Base-by-base conservation (phyloP, 306 rosid genomes). In the Elaeagnus macrophylla region DNA sequence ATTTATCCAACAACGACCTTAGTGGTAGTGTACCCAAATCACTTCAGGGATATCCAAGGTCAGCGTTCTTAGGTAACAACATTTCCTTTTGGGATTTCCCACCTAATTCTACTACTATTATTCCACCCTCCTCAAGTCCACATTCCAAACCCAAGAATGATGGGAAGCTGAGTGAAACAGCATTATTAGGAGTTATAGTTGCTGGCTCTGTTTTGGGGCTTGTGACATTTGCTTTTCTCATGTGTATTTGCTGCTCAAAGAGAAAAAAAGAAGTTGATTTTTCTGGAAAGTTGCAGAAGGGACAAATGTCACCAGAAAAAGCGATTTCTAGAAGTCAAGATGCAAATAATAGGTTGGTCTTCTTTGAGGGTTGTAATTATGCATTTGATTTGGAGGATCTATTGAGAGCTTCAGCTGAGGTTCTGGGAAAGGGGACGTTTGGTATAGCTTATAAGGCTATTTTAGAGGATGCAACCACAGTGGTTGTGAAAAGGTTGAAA, bases 331-430 rank as follows among this genome's bases (percentile, higher is more conserved):
- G 93, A 74, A 69, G 71, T 70, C 83, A 74, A 56, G 95, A 85
- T 64, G 95, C 86, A 6, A 78, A 75, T 43, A 89, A 85, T 47
- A 80, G 78, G 53, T 63, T 89, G 61, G 75, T 73, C 42, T 89
- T 89, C 84, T 89, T 89, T 61, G 97, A 82, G 73, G 93, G 83
- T 13, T 89, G 84, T 51, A 72, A 64, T 47, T 83, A 83, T 58
- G 84, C 93, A 10, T 85, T 85, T 77, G 97, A 89, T 68, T 75
- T 89, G 85, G 97, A 89, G 77, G 97, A 89, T 77, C 73, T 89
- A 52, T 57, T 89, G 66, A 80, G 93, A 72, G 97, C 97, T 59
- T 89, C 97, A 39, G 97, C 95, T 48, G 97, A 89, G 79, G 89
- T 89, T 10, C 66, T 89, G 17, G 97, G 95, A 7, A 89, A 89